These are phyloP conservation scores for Linderniella brevidens DNA, from an alignment of 257 asterid genomes.

Conservation along the genomic window DNA sequence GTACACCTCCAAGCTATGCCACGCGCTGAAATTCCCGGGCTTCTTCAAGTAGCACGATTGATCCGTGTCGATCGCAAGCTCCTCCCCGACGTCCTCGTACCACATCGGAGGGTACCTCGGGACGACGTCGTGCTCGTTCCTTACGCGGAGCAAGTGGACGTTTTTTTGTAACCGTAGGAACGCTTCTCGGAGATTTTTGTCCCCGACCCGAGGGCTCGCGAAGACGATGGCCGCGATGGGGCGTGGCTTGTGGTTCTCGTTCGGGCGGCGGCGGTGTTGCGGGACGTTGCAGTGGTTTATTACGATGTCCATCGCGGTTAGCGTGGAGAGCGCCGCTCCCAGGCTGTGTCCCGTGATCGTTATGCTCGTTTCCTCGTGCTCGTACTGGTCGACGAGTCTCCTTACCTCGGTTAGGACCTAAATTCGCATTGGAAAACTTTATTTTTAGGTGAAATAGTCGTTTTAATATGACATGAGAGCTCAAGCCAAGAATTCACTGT, in stretches of 20 bases:
- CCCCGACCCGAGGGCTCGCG: conserved; percentile 71
- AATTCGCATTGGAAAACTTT: neutral
- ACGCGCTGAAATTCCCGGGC: conserved; percentile 22
- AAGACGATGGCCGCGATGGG: conserved; percentile 54
- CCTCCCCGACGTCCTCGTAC: conserved; percentile 52
- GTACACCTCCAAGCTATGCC: conserved; percentile 54
- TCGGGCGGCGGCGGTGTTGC: conserved; percentile 11
- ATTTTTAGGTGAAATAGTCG: neutral
- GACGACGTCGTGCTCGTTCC: conserved; percentile 40
- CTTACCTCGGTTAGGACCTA: conserved; percentile 53
- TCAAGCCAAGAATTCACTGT: no score
- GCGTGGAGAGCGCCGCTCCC: conserved; percentile 59
- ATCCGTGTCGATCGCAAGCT: conserved; percentile 33
- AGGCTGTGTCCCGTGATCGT: conserved; percentile 71
- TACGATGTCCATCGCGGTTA: conserved; percentile 54
- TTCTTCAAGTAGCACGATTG: conserved; percentile 38
- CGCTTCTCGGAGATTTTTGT: conserved; percentile 14
- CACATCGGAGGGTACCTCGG: conserved; percentile 33
- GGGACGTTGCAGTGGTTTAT: conserved; percentile 39
- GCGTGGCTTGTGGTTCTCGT: conserved; percentile 22
- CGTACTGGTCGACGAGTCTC: conserved; percentile 42
- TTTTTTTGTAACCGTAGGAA: conserved; percentile 9
- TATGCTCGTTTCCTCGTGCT: conserved; percentile 56
- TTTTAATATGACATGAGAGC: no score
- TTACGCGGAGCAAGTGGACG: conserved; percentile 27